A percentile compares a stretch with the other conserved stretches of the same genome.
Conservation (phyloP, 345 rosid genomes). For the Angophora floribunda region DNA sequence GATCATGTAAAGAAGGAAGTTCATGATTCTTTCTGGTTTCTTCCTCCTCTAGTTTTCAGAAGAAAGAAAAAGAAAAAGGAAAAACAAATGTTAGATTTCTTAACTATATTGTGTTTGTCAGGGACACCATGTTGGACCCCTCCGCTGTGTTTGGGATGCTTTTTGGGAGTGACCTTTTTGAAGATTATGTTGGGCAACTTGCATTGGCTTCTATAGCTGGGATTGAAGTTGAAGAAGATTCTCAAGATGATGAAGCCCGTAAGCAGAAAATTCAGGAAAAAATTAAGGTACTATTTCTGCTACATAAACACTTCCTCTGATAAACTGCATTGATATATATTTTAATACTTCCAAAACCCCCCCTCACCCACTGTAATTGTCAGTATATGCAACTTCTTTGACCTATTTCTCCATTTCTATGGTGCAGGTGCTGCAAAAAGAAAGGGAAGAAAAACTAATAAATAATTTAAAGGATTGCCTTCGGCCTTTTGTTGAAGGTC, state of each 20-base stretch:
- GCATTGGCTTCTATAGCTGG: conserved; percentile 60
- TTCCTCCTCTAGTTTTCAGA: not conserved
- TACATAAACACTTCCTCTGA: not conserved
- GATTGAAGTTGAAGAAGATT: conserved; percentile 44
- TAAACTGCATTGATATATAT: not conserved
- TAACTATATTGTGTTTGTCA: conserved; percentile 9
- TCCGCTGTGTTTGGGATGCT: conserved; percentile 88
- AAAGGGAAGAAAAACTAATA: conserved; percentile 67
- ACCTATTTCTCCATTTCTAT: conserved; percentile 8
- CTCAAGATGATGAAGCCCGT: conserved; percentile 32
- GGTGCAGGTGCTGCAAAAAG: conserved; percentile 59
- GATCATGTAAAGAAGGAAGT: not conserved
- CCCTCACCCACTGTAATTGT: not conserved
- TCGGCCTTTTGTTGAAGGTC: conserved; percentile 67
- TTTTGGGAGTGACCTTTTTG: conserved; percentile 84
- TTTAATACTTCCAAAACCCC: not conserved
- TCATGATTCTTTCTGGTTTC: not conserved
- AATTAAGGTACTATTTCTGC: conserved; percentile 39
- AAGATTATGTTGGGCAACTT: conserved; percentile 88
- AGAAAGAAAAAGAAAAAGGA: not conserved
- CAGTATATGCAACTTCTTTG: not conserved
- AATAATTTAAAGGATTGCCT: conserved; percentile 51
- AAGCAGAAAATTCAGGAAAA: conserved; percentile 54
- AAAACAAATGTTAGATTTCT: not conserved
- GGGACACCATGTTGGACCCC: conserved; percentile 89